phyloP scores from a whole-genome alignment of 768 basidiomycete genomes.

The Amanita muscaria region DNA sequence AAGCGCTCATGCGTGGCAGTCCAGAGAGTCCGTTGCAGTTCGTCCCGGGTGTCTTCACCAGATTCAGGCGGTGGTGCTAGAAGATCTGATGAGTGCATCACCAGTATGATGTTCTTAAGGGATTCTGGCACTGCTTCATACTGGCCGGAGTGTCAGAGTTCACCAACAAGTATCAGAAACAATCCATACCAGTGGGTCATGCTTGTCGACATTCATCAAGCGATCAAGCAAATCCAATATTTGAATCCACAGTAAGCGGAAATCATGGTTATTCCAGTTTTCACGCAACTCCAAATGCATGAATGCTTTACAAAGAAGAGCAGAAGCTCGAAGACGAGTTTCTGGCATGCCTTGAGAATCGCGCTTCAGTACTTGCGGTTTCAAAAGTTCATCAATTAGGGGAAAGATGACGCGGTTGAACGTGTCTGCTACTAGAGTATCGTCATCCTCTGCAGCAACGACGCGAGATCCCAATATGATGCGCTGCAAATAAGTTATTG shows the following conservation, averaged over 20 bases:
- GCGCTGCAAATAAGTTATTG: conserved; percentile 77
- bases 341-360: conserved; percentile 89
- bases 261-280: conserved; percentile 47
- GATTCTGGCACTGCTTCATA: conserved; percentile 95
- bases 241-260: conserved; percentile 76
- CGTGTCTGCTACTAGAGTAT: conserved; percentile 63
- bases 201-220: conserved; percentile 77
- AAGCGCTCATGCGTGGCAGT: conserved; percentile 76
- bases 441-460: conserved; percentile 47
- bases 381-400: conserved; percentile 83
- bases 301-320: conserved; percentile 91
- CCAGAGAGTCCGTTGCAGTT: conserved; percentile 70
- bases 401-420: conserved; percentile 90
- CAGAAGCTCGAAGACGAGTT: conserved; percentile 79
- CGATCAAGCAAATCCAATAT: conserved; percentile 85
- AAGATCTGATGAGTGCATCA: conserved; percentile 87
- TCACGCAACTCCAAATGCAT: conserved; percentile 86
- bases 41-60: conserved; percentile 40
- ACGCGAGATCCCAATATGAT: conserved; percentile 74
- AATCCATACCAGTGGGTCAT: conserved; percentile 84
- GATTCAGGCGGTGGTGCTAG: conserved; percentile 54
- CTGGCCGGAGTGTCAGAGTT: conserved; percentile 29
- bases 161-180: conserved; percentile 10
- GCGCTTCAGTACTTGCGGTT: conserved; percentile 66
- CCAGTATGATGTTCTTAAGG: conserved; percentile 90